Conservation (phyloP, 2,329 filamentous ascomycete species). For the Paracamarosporium sp. region DNA sequence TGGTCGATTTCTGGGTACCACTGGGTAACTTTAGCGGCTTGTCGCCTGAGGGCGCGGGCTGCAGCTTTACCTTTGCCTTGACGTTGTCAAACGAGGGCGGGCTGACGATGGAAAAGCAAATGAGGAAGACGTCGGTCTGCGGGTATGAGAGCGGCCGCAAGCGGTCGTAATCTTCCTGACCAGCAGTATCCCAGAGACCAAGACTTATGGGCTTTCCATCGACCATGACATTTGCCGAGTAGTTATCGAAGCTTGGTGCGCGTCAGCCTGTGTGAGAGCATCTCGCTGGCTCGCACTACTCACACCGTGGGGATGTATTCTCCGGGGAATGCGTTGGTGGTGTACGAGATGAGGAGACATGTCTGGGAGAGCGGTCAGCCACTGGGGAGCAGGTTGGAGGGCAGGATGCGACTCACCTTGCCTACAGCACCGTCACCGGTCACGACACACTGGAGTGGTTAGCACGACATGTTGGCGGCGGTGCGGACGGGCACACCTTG, state of each 20-base stretch:
- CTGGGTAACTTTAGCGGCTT: slow-evolving; percentile 55
- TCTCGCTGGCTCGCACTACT: slow-evolving; percentile 41
- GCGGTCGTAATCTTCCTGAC: slow-evolving; percentile 98
- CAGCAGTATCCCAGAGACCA: slow-evolving; percentile 97
- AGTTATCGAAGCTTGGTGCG: slow-evolving; percentile 85
- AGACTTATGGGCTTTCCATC: slow-evolving; percentile 97
- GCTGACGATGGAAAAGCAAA: slow-evolving; percentile 98
- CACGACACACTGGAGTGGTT: slow-evolving; percentile 80
- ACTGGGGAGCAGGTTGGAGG: slow-evolving; percentile 14
- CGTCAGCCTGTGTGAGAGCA: slow-evolving; percentile 29
- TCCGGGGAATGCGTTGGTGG: slow-evolving; percentile 98
- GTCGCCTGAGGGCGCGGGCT: neutral
- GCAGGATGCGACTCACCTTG: slow-evolving; percentile 70
- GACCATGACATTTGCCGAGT: slow-evolving; percentile 98
- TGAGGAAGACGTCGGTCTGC: slow-evolving; percentile 97
- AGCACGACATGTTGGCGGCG: slow-evolving; percentile 16
- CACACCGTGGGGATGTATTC: slow-evolving; percentile 99
- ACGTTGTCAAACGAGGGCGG: slow-evolving; percentile 99
- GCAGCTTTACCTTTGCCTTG: slow-evolving; percentile 81
- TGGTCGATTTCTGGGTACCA: slow-evolving; percentile 99
- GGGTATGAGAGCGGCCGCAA: slow-evolving; percentile 95
- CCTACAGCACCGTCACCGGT: slow-evolving; percentile 99
- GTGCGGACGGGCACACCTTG: slow-evolving; percentile 67
- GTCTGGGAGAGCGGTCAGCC: slow-evolving; percentile 66
- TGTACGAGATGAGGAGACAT: slow-evolving; percentile 98